phyloP scores from a whole-genome alignment of 768 basidiomycete genomes.

The Mycena rebaudengoi region DNA sequence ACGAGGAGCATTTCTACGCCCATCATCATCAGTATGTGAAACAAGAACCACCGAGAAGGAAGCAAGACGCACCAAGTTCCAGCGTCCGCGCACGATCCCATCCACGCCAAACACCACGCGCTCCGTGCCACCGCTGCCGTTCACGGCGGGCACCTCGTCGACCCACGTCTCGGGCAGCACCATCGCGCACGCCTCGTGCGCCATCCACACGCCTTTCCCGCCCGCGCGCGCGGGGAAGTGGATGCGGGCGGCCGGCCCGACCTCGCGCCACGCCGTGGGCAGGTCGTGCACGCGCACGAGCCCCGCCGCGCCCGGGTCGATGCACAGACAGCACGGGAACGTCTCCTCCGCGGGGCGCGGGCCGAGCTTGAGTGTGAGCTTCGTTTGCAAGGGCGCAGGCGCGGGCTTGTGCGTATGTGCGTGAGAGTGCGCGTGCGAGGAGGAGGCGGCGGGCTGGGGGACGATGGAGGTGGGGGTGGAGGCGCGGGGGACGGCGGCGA shows the following conservation, averaged over 20 bases:
- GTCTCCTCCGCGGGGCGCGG: slow-evolving; percentile 58
- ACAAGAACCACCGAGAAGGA: background rate
- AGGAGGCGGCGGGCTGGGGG: no score
- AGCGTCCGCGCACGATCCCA: slow-evolving; percentile 88
- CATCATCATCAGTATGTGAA: background rate
- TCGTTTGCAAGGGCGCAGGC: slow-evolving; percentile 23
- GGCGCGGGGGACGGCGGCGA: background rate
- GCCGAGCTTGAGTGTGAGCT: slow-evolving; percentile 73
- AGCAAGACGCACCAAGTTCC: slow-evolving; percentile 77
- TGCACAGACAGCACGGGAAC: slow-evolving; percentile 77
- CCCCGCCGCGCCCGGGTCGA: slow-evolving; percentile 59
- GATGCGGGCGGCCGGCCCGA: slow-evolving; percentile 46
- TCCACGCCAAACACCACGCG: slow-evolving; percentile 83
- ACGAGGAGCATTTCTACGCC: slow-evolving; percentile 85
- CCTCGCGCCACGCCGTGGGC: slow-evolving; percentile 63
- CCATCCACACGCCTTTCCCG: slow-evolving; percentile 67
- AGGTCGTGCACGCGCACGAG: slow-evolving; percentile 76
- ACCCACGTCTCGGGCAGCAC: slow-evolving; percentile 94
- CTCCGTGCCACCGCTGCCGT: no score
- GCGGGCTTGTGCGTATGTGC: background rate
- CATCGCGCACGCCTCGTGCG: slow-evolving; percentile 82
- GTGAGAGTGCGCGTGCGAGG: background rate
- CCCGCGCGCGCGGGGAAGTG: slow-evolving; percentile 28
- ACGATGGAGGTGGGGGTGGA: slow-evolving; percentile 10
- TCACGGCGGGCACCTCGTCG: slow-evolving; percentile 68